phyloP scores from a whole-genome alignment of 2,329 filamentous ascomycete species.

The Ceratocystis lukuohia region DNA sequence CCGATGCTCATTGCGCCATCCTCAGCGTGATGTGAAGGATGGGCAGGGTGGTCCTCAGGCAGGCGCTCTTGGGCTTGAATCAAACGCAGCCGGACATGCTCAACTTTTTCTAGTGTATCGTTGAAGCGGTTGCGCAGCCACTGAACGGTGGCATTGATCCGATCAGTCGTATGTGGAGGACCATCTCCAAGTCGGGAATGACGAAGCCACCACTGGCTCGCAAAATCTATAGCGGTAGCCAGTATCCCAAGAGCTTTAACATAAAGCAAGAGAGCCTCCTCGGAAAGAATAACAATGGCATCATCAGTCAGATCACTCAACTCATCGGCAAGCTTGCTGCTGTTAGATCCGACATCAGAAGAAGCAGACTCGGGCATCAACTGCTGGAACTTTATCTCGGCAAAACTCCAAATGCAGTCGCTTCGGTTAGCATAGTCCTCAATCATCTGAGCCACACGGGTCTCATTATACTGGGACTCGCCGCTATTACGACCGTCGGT shows the following conservation, averaged over 20 bases:
- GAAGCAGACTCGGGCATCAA: slow-evolving; percentile 65
- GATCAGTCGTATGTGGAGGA: slow-evolving; percentile 43
- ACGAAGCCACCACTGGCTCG: slow-evolving; percentile 78
- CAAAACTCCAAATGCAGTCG: slow-evolving; percentile 94
- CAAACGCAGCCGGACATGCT: slow-evolving; percentile 80
- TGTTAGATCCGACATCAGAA: slow-evolving; percentile 20
- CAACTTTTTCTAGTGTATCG: slow-evolving; percentile 90
- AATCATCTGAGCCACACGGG: slow-evolving; percentile 61
- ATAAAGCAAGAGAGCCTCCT: slow-evolving; percentile 90
- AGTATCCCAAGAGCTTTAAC: slow-evolving; percentile 85
- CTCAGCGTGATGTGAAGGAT: slow-evolving; percentile 60
- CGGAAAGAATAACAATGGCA: slow-evolving; percentile 72
- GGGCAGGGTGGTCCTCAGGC: slow-evolving; percentile 70
- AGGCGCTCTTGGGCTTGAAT: slow-evolving; percentile 74
- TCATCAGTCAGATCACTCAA: slow-evolving; percentile 66
- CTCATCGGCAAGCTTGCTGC: background rate
- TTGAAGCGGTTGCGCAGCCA: slow-evolving; percentile 94
- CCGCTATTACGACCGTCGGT: slow-evolving; percentile 49
- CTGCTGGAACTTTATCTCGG: slow-evolving; percentile 96
- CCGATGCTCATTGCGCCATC: slow-evolving; percentile 43
- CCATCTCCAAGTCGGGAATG: slow-evolving; percentile 52
- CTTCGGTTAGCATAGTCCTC: slow-evolving; percentile 87
- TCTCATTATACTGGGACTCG: slow-evolving; percentile 60
- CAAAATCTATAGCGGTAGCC: slow-evolving; percentile 90
- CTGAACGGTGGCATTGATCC: slow-evolving; percentile 87